Percentiles rank a stretch among this genome's conserved stretches.
phyloP scores from a whole-genome alignment of 2,329 filamentous ascomycete genomes.

The Fonsecaea monophora region DNA sequence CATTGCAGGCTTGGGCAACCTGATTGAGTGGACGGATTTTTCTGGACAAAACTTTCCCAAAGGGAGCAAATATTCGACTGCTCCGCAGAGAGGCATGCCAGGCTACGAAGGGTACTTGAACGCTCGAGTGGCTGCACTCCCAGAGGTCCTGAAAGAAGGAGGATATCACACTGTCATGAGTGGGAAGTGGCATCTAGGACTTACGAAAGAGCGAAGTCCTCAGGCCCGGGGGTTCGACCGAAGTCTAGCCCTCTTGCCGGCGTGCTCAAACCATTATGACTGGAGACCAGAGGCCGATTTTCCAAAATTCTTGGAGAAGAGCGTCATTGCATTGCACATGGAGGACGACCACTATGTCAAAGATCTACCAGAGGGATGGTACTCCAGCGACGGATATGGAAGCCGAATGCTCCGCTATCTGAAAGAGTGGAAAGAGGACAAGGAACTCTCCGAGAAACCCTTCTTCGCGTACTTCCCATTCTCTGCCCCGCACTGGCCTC shows the following conservation, averaged over 20 bases:
- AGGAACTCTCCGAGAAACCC: conserved; percentile 49
- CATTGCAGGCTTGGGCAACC: conserved; percentile 28
- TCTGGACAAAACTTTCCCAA: conserved; percentile 61
- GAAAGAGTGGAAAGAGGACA: conserved; percentile 54
- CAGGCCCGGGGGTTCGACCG: conserved; percentile 65
- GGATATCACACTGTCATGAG: conserved; percentile 68
- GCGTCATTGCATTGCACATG: conserved; percentile 55
- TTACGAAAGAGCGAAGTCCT: conserved; percentile 64
- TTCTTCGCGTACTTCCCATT: conserved; percentile 60
- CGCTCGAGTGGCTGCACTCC: conserved; percentile 63
- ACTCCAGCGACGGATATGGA: conserved; percentile 61
- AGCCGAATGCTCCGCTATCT: conserved; percentile 62
- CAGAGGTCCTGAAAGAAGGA: conserved; percentile 64
- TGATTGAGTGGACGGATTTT: conserved; percentile 62
- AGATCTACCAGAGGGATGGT: conserved; percentile 59
- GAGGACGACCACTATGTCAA: conserved; percentile 54
- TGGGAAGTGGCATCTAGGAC: conserved; percentile 69
- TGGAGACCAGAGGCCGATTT: conserved; percentile 55
- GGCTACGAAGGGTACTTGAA: conserved; percentile 71
- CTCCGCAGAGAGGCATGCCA: conserved; percentile 63
- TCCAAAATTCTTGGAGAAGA: conserved; percentile 50
- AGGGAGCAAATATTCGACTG: conserved; percentile 58
- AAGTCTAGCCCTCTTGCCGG: conserved; percentile 66
- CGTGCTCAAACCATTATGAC: conserved; percentile 65
- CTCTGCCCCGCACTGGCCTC: conserved; percentile 61